phyloP scores from a whole-genome alignment of 2,329 filamentous ascomycete species.

The Tolypocladium tundrense region DNA sequence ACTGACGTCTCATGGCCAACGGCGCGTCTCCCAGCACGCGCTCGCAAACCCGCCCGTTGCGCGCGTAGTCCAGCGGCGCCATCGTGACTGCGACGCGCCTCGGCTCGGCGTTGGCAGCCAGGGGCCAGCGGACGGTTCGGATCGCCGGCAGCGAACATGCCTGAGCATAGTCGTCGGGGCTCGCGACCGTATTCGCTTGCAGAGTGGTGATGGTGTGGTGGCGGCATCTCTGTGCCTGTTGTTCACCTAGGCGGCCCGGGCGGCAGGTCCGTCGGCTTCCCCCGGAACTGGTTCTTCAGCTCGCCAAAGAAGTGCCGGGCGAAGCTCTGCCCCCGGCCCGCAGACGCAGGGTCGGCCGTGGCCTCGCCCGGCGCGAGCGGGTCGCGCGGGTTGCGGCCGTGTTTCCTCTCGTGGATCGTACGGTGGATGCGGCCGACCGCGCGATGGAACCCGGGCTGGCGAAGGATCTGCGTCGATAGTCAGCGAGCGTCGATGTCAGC shows the following conservation, averaged over 20 bases:
- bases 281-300: constrained; percentile 37
- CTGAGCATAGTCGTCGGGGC: no score
- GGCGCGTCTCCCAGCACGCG: not conserved
- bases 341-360: constrained; percentile 25
- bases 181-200: not conserved
- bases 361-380: constrained; percentile 42
- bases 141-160: no score
- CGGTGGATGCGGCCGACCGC: constrained; percentile 42
- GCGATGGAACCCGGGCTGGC: constrained; percentile 40
- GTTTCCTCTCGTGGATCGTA: constrained; percentile 33
- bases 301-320: constrained; percentile 39
- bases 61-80: not conserved
- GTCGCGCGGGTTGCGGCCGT: constrained; percentile 40
- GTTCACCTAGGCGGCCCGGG: constrained; percentile 16
- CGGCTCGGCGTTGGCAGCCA: not conserved
- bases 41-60: not conserved
- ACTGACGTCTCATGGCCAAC: not conserved
- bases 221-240: not conserved
- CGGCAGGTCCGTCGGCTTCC: constrained; percentile 30
- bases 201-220: not conserved
- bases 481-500: not conserved
- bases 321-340: constrained; percentile 21
- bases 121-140: no score
- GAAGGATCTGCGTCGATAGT: constrained; percentile 29
- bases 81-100: not conserved